These are phyloP conservation scores for Fraxinus angustifolia DNA, from an alignment of 305 asterid species.

Conservation along the genomic window DNA sequence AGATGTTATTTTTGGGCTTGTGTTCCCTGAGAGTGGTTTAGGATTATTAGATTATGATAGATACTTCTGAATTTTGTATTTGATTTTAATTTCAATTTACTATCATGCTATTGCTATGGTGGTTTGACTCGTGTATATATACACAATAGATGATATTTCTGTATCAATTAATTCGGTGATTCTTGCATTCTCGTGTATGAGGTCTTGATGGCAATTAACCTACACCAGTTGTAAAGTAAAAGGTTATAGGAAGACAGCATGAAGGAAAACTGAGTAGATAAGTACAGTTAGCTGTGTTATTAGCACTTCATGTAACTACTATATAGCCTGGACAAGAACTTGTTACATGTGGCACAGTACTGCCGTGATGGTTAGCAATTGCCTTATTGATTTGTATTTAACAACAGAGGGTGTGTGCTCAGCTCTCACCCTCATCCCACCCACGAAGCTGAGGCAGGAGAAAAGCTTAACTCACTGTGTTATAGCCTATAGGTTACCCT, in stretches of 20 bases:
- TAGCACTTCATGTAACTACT: background rate
- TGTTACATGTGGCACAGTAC: background rate
- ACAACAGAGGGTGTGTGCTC: background rate
- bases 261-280: background rate
- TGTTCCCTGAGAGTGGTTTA: background rate
- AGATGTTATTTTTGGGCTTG: background rate
- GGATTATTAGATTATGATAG: background rate
- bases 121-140: background rate
- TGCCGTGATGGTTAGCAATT: background rate
- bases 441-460: background rate
- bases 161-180: background rate
- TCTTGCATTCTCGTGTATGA: background rate
- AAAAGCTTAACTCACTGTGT: background rate
- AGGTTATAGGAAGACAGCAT: conserved; percentile 6
- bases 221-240: background rate
- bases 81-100: background rate
- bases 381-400: background rate
- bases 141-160: background rate
- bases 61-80: background rate
- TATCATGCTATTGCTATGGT: background rate
- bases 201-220: background rate
- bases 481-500: background rate
- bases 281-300: background rate
- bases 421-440: background rate
- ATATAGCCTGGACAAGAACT: background rate